Base-by-base conservation (phyloP, 257 asterid species). In the Forsythia viridissima region DNA sequence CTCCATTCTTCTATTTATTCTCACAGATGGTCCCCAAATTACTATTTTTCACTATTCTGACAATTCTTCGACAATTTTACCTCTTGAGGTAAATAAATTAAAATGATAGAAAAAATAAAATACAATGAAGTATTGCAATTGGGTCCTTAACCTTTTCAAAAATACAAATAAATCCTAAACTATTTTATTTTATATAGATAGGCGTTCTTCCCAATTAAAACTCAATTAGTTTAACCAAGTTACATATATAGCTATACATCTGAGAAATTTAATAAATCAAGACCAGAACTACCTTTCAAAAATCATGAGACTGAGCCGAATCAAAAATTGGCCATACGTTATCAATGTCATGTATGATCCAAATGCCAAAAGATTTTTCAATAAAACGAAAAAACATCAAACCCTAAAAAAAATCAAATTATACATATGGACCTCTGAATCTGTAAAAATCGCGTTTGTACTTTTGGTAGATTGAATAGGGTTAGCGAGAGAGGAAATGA, bases 271-370 rank as follows among this genome's bases (percentile, higher is more conserved):
- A 72, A 57, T 73, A 77, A 59, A 70, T 11, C 51, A 10, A n/a
- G 24, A 68, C 18, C 13, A 34, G 8, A 63, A 66, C 82, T 74
- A 93, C 99, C 99, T 96, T 96, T 46, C 99, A 90, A 79, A 96
- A 96, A 88, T 96, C 99, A 83, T 98, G 96, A 81, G 99, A 96
- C 89, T 96, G 98, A 46, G 97, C 99, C 30, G 98, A 91, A 88
- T 96, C 99, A 79, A 96, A 96, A 87, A 96, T 96, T 24, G 99
- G 98, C 99, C 99, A 96, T 82, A 96, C 98, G 85, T 93, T 96
- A 85, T 96, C 99, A 63, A 96, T 93, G 74, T 96, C 99, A 98
- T 96, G 94, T 70, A 38, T 79, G 80, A 78, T 82, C 79, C 79
- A 76, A 75, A 80, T 48, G 55, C 65, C 77, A 84, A 71, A 51